Evolutionary conservation across 2,329 filamentous ascomycete genomes (phyloP).

Genomic region (Hirsutella minnesotensis): DNA sequence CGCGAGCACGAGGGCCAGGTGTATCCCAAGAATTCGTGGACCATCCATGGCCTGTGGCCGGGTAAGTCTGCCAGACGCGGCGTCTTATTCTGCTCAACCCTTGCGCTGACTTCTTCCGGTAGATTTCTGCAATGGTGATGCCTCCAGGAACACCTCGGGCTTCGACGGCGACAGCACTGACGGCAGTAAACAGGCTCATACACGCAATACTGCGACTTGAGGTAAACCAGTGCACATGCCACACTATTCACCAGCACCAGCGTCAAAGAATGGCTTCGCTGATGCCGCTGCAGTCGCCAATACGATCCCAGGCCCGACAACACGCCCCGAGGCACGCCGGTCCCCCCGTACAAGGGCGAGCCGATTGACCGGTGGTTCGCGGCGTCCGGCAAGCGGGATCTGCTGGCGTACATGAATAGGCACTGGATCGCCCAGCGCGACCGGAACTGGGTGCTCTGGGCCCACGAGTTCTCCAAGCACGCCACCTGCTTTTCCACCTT

Average conservation of each 20-base stretch:
- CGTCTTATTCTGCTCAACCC: neutral
- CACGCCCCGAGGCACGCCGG: conserved; percentile 35
- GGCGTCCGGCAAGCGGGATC: conserved; percentile 44
- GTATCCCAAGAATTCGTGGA: conserved; percentile 44
- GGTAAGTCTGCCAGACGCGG: conserved; percentile 9
- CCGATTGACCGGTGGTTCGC: conserved; percentile 46
- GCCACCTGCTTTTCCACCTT: conserved; percentile 57
- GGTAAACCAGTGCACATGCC: too few relatives aligned
- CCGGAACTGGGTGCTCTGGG: conserved; percentile 50
- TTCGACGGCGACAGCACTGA: neutral
- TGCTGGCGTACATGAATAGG: conserved; percentile 54
- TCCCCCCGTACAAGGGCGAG: conserved; percentile 46
- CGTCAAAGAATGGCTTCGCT: too few relatives aligned
- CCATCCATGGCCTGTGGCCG: conserved; percentile 48
- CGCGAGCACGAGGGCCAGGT: conserved; percentile 44
- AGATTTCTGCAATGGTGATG: conserved; percentile 33
- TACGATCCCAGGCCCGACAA: conserved; percentile 50
- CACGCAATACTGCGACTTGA: conserved; percentile 56
- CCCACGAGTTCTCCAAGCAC: conserved; percentile 56
- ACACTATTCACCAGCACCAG: too few relatives aligned
- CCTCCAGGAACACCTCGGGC: neutral
- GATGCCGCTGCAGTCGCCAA: conserved; percentile 43
- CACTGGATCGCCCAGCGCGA: conserved; percentile 48
- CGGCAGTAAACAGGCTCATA: conserved; percentile 35
- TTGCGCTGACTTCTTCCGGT: neutral